Conservation (phyloP, 495 filamentous ascomycete genomes). For the Aeminium ludgeri region DNA sequence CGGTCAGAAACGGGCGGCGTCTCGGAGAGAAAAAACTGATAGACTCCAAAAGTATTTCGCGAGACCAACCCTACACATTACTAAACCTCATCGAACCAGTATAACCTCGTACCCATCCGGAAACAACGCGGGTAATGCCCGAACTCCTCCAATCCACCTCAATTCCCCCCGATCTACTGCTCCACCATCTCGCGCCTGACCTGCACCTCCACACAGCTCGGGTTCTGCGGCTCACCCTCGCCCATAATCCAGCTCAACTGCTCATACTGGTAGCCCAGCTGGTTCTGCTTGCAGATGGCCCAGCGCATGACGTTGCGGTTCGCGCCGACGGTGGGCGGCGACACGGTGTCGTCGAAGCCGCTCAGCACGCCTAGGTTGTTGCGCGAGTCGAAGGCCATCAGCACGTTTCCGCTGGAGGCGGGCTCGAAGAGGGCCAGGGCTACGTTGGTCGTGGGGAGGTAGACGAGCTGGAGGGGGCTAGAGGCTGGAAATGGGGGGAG, state of each 20-base stretch:
- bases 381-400: constrained; percentile 31
- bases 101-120: too few species aligned
- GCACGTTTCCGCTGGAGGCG: constrained; percentile 9
- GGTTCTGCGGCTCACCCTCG: constrained; percentile 33
- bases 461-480: constrained; percentile 27
- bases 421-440: constrained; percentile 32
- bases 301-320: constrained; percentile 26
- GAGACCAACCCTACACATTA: too few species aligned
- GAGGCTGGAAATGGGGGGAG: constrained; percentile 15
- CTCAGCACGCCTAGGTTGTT: constrained; percentile 28
- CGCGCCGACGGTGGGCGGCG: constrained; percentile 13
- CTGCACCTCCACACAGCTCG: constrained; percentile 35
- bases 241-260: constrained; percentile 35
- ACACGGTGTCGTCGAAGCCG: constrained; percentile 34
- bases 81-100: too few species aligned
- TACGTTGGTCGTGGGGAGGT: constrained; percentile 33
- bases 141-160: too few species aligned
- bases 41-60: too few species aligned
- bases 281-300: constrained; percentile 35
- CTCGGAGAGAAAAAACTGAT: too few species aligned
- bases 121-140: too few species aligned
- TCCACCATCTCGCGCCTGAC: constrained; percentile 21
- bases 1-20: too few species aligned
- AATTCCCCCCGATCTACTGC: too few species aligned
- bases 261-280: constrained; percentile 32